Evolutionary conservation across 2,329 filamentous ascomycete species (phyloP).

Genomic region (Ophiostoma fasciatum): DNA sequence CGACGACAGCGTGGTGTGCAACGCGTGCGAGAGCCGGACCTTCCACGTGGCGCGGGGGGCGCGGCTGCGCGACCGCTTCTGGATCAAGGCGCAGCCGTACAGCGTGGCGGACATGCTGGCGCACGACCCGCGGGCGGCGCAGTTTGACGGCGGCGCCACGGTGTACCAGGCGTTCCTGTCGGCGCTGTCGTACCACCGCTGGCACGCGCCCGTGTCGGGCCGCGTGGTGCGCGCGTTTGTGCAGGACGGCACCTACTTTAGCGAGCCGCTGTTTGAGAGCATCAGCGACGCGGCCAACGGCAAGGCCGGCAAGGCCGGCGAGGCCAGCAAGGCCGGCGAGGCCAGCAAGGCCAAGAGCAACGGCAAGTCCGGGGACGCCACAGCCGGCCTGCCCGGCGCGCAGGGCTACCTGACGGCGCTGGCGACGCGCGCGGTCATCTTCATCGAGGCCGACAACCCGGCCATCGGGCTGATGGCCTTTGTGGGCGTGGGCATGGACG

Average conservation of each 20-base stretch:
- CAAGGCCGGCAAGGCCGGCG: neutral
- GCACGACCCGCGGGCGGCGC: constrained; percentile 32
- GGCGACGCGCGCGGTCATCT: constrained; percentile 56
- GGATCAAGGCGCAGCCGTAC: constrained; percentile 56
- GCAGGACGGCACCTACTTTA: constrained; percentile 52
- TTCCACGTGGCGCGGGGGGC: constrained; percentile 37
- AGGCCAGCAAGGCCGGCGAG: neutral
- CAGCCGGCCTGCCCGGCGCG: constrained; percentile 33
- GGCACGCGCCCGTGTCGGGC: constrained; percentile 55
- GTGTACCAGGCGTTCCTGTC: constrained; percentile 59
- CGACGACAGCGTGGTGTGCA: constrained; percentile 39
- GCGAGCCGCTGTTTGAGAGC: constrained; percentile 33
- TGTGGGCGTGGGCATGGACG: constrained; percentile 60
- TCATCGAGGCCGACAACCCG: constrained; percentile 54
- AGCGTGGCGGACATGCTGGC: constrained; percentile 49
- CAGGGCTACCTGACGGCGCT: constrained; percentile 53
- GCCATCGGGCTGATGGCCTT: constrained; percentile 56
- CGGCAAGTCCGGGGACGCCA: too few relatives aligned
- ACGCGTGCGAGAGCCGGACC: constrained; percentile 49
- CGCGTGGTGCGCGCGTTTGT: constrained; percentile 42
- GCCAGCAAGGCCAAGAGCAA: constrained; percentile 23
- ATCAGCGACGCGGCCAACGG: constrained; percentile 9
- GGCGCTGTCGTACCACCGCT: constrained; percentile 54
- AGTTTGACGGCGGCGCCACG: constrained; percentile 48
- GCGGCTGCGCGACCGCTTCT: constrained; percentile 46